phyloP scores from a whole-genome alignment of 768 basidiomycete species.

The Boletus eberwhitei region DNA sequence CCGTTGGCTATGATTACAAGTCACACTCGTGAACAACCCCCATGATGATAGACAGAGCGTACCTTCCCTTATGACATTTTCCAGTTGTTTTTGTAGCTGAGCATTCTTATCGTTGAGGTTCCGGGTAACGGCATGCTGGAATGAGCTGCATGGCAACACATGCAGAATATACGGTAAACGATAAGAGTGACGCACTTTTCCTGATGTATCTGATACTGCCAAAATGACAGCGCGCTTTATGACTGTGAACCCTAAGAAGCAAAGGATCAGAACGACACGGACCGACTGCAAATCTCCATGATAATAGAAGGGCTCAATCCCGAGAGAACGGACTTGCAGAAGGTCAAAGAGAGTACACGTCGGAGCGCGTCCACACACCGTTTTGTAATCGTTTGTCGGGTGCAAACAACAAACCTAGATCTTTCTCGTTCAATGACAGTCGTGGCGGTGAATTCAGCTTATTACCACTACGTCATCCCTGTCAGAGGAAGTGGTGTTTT shows the following conservation, averaged over 20 bases:
- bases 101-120: slow-evolving; percentile 81
- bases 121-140: slow-evolving; percentile 79
- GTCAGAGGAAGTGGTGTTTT: background rate
- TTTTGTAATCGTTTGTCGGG: slow-evolving; percentile 90
- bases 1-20: slow-evolving; percentile 55
- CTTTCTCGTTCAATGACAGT: slow-evolving; percentile 3
- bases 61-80: slow-evolving; percentile 86
- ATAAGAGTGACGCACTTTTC: slow-evolving; percentile 52
- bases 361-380: slow-evolving; percentile 49
- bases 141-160: slow-evolving; percentile 40
- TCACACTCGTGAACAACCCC: background rate
- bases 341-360: background rate
- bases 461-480: slow-evolving; percentile 60
- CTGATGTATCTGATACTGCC: slow-evolving; percentile 89
- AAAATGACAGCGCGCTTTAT: slow-evolving; percentile 76
- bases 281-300: slow-evolving; percentile 81
- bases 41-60: background rate
- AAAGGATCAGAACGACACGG: slow-evolving; percentile 9
- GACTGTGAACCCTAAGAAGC: slow-evolving; percentile 1
- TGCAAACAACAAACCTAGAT: slow-evolving; percentile 73
- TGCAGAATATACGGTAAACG: background rate
- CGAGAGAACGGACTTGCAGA: slow-evolving; percentile 72
- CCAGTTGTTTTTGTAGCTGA: slow-evolving; percentile 79
- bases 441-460: background rate
- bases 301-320: slow-evolving; percentile 73